A percentile compares a stretch with the other conserved stretches of the same genome.
Evolutionary conservation across 495 filamentous ascomycete genomes (phyloP).

Genomic region (Aspergillus cristatus): DNA sequence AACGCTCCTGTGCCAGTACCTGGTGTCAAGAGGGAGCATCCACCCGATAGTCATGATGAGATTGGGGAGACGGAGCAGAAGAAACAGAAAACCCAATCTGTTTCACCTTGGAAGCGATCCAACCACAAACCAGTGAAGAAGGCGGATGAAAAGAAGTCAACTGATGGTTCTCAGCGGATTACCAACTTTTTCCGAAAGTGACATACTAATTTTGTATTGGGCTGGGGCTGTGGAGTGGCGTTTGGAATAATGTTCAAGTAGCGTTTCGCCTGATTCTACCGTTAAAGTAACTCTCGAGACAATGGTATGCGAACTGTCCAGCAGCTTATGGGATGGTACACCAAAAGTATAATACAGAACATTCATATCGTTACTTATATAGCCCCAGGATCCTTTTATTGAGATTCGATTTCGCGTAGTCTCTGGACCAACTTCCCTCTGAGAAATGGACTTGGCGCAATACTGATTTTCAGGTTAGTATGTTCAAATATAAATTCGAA

Average conservation of each 20-base stretch:
- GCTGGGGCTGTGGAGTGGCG: too few species aligned
- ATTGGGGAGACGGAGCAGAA: conserved; percentile 14
- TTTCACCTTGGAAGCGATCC: conserved; percentile 6
- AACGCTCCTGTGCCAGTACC: conserved; percentile 37
- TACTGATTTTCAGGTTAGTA: conserved; percentile 23
- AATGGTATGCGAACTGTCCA: conserved; percentile 12
- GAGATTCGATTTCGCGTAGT: conserved; percentile 25
- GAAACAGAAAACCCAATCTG: conserved; percentile 18
- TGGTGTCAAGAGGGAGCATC: conserved; percentile 51
- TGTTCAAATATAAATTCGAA: background rate
- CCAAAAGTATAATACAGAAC: background rate
- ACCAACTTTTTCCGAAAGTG: conserved; percentile 74
- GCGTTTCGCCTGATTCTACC: too few species aligned
- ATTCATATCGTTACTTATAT: too few species aligned
- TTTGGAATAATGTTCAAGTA: background rate
- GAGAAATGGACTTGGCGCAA: conserved; percentile 49
- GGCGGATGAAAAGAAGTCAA: conserved; percentile 33
- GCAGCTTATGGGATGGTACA: conserved; percentile 4
- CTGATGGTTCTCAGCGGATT: conserved; percentile 64
- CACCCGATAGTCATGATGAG: conserved; percentile 14
- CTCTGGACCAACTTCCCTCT: conserved; percentile 46
- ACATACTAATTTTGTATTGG: conserved; percentile 1
- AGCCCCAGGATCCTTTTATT: conserved; percentile 6
- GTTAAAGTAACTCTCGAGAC: too few species aligned
- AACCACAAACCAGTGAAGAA: conserved; percentile 41